Base-by-base conservation (phyloP, 148 eudicot genomes). In the Suaeda aralocaspica region DNA sequence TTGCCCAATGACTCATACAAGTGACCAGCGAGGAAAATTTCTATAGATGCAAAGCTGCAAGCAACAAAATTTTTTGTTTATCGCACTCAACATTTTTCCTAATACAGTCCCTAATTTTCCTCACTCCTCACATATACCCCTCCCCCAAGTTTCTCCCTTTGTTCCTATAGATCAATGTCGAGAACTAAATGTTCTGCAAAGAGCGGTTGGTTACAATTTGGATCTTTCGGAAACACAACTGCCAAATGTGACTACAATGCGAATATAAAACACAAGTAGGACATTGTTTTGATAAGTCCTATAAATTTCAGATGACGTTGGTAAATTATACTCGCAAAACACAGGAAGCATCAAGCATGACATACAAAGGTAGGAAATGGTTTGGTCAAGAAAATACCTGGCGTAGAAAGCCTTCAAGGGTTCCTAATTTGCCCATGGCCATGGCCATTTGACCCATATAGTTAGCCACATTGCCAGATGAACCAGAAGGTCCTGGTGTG, bases 401-500 rank as follows among this genome's bases (percentile, higher is more conserved):
- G 69, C 92, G 95, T 24, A 91, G 83, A 64, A 94, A 94, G 41
- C 92, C 89, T 74, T 94, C 97, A 1, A 94, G 92, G 62, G 98
- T 87, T 66, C 98, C 98, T 65, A 94, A 73, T 77, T 94, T 94
- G n/a, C 98, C 98, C 98, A 94, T 94, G 31, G 98, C 98, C 94
- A 90, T 84, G 39, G 98, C 98, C 98, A 92, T 92, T 72, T 92
- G 98, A 71, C 98, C 98, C 96, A 93, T 93, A 69, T 93, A 93
- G 76, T 87, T 94, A 25, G 98, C 98, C 65, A 91, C 91, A 48
- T 92, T 88, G 53, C 95, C 96, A 22, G 96, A 84, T 24, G 96
- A 80, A 24, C 96, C 89, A 48, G 91, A 73, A 45, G 88, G 39
- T 29, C 78, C 83, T 9, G 92, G 82, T 46, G 96, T 60, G 26